phyloP scores from a whole-genome alignment of 352 stramenopile genomes.

The Phytophthora litchii region DNA sequence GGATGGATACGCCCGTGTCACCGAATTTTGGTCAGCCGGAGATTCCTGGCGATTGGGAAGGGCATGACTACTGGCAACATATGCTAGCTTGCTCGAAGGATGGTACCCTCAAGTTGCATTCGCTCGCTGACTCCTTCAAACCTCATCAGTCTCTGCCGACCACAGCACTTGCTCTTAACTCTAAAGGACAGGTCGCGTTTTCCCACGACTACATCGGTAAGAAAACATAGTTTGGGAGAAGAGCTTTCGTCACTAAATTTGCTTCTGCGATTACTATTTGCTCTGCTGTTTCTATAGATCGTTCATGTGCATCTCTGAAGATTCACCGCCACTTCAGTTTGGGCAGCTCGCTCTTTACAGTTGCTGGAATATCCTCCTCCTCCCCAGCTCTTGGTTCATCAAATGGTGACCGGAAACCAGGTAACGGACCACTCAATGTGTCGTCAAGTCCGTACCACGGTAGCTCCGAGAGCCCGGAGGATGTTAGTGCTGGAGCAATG shows the following conservation, averaged over 20 bases:
- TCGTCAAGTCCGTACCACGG: constrained; percentile 34
- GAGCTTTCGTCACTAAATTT: not conserved
- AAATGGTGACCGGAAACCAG: constrained; percentile 31
- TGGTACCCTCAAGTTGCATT: constrained; percentile 86
- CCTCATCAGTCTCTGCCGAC: constrained; percentile 79
- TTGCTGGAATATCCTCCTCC: constrained; percentile 31
- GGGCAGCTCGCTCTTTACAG: constrained; percentile 71
- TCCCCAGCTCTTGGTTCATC: constrained; percentile 24
- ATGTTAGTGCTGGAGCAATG: constrained; percentile 4
- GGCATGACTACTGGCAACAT: constrained; percentile 86
- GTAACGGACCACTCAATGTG: constrained; percentile 23
- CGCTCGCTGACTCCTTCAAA: constrained; percentile 84
- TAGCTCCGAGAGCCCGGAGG: constrained; percentile 26
- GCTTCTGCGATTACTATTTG: not conserved
- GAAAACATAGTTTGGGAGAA: not conserved
- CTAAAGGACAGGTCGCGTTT: constrained; percentile 78
- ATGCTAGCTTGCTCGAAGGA: constrained; percentile 91
- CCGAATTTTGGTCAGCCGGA: constrained; percentile 39
- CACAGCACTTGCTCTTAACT: constrained; percentile 78
- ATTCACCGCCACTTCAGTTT: constrained; percentile 76
- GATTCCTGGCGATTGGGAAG: constrained; percentile 64
- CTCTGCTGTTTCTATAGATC: constrained; percentile 48
- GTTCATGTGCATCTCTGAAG: constrained; percentile 80
- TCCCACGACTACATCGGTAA: constrained; percentile 86
- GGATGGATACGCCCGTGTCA: constrained; percentile 80